These are phyloP conservation scores for Neonectria neomacrospora DNA, from an alignment of 2,329 filamentous ascomycete genomes.

Conservation along the genomic window DNA sequence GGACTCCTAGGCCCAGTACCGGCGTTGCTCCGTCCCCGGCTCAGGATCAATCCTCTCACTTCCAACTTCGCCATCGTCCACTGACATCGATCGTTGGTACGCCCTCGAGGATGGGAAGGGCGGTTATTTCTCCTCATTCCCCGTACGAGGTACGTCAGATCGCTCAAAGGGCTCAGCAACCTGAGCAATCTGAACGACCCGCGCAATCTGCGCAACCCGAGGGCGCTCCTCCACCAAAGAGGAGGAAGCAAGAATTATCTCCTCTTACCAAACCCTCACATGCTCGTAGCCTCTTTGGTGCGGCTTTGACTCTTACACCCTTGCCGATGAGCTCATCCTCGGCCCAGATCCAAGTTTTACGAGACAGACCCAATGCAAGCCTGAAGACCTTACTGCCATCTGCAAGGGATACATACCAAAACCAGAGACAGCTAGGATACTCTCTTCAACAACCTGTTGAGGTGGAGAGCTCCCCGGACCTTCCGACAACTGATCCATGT, in stretches of 20 bases:
- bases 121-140: conserved; percentile 47
- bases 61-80: conserved; percentile 55
- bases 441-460: not conserved
- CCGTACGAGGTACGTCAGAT: conserved; percentile 49
- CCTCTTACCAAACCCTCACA: conserved; percentile 49
- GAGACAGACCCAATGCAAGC: conserved; percentile 36
- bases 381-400: not conserved
- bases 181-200: conserved; percentile 29
- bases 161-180: conserved; percentile 30
- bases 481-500: not conserved
- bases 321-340: conserved; percentile 29
- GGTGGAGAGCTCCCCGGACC: not conserved
- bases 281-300: conserved; percentile 51
- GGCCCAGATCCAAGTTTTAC: conserved; percentile 32
- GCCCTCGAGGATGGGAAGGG: conserved; percentile 47
- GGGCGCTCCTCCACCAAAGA: conserved; percentile 42
- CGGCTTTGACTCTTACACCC: conserved; percentile 47
- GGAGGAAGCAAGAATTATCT: conserved; percentile 43
- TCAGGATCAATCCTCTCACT: conserved; percentile 45
- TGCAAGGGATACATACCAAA: not conserved
- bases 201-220: conserved; percentile 28
- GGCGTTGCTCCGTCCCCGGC: conserved; percentile 34
- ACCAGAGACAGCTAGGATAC: not conserved
- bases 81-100: conserved; percentile 54
- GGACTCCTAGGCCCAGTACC: conserved; percentile 41